phyloP scores from a whole-genome alignment of 2,329 filamentous ascomycete species.

The Apiospora saccharicola region DNA sequence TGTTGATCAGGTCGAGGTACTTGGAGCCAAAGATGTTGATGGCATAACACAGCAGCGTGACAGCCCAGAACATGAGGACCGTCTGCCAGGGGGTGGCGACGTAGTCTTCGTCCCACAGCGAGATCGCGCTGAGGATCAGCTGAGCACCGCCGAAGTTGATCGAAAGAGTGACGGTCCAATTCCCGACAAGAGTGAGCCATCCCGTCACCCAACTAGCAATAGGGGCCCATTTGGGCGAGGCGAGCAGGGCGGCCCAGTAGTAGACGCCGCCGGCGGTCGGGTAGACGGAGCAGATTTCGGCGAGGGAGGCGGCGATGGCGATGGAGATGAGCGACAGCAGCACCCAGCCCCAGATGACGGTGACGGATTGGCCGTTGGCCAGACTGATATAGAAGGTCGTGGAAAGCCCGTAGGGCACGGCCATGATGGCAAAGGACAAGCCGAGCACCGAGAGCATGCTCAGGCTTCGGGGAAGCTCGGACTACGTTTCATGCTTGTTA shows the following conservation, averaged over 20 bases:
- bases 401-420: slow-evolving; percentile 71
- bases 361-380: slow-evolving; percentile 72
- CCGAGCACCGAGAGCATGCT: slow-evolving; percentile 74
- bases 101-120: slow-evolving; percentile 74
- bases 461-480: slow-evolving; percentile 70
- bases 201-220: slow-evolving; percentile 74
- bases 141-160: slow-evolving; percentile 77
- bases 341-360: slow-evolving; percentile 75
- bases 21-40: slow-evolving; percentile 71
- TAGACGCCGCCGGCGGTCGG: slow-evolving; percentile 75
- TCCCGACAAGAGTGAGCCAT: slow-evolving; percentile 76
- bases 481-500: slow-evolving; percentile 34
- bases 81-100: slow-evolving; percentile 74
- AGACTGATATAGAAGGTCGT: slow-evolving; percentile 75
- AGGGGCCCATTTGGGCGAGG: slow-evolving; percentile 69
- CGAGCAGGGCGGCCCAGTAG: slow-evolving; percentile 75
- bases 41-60: slow-evolving; percentile 69
- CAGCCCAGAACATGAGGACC: slow-evolving; percentile 74
- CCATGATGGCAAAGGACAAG: slow-evolving; percentile 77
- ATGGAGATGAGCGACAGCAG: slow-evolving; percentile 69
- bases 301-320: slow-evolving; percentile 70
- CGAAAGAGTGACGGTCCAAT: slow-evolving; percentile 70
- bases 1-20: slow-evolving; percentile 72
- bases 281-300: slow-evolving; percentile 74
- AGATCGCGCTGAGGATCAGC: slow-evolving; percentile 70